Evolutionary conservation across 805 yeast species (phyloP).

Genomic region (Tetrapisispora arboricola): DNA sequence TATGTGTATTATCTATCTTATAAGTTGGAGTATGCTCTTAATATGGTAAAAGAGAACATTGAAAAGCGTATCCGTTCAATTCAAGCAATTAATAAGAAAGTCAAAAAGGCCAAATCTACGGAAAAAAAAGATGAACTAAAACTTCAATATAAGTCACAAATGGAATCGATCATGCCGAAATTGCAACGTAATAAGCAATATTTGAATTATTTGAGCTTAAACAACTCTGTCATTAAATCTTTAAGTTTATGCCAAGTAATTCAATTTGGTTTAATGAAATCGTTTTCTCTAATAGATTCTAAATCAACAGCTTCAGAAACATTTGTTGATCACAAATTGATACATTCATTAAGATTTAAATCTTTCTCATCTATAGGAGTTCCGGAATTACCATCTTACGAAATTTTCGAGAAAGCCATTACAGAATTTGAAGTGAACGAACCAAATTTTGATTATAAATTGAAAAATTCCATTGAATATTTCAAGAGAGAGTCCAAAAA

Average conservation of each 20-base stretch:
- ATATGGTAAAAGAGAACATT: constrained; percentile 27
- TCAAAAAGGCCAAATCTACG: constrained; percentile 41
- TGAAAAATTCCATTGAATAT: constrained; percentile 11
- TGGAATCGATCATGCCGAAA: constrained; percentile 30
- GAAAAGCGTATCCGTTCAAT: constrained; percentile 27
- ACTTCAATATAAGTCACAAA: constrained; percentile 25
- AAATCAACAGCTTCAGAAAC: constrained; percentile 19
- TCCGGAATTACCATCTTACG: constrained; percentile 52
- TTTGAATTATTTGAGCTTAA: constrained; percentile 19
- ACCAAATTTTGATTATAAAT: constrained; percentile 11
- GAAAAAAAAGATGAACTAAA: constrained; percentile 37
- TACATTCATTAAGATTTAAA: constrained; percentile 58
- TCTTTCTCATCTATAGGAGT: constrained; percentile 72
- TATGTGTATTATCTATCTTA: constrained; percentile 43
- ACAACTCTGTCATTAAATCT: constrained; percentile 19
- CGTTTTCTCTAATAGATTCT: constrained; percentile 18
- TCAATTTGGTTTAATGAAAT: constrained; percentile 24
- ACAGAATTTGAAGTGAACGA: constrained; percentile 13
- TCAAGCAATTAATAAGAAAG: constrained; percentile 29
- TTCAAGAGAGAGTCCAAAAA: constrained; percentile 12
- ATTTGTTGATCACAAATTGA: constrained; percentile 21
- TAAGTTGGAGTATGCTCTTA: constrained; percentile 36
- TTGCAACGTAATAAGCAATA: constrained; percentile 22
- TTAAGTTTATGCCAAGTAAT: constrained; percentile 28
- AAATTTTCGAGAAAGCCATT: constrained; percentile 15